Conservation (phyloP, 139 green algal species). For the Chlamydomonas sp. region DNA sequence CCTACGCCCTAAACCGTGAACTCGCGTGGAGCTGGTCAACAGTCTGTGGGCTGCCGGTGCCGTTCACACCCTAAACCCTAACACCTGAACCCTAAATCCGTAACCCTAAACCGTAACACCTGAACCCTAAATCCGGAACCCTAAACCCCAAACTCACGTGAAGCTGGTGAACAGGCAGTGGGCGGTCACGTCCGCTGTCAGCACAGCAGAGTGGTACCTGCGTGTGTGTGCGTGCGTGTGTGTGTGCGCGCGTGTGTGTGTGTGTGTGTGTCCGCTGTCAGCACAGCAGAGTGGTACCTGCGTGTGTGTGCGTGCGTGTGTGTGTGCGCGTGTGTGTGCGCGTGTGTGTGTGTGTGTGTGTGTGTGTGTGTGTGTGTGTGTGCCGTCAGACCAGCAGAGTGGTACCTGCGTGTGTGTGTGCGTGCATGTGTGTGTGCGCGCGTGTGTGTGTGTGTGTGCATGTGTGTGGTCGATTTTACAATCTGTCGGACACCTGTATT, state of each 20-base stretch:
- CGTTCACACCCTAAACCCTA: neutral
- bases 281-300: constrained; percentile 70
- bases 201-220: constrained; percentile 70
- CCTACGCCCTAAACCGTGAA: no score
- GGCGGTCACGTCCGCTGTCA: constrained; percentile 26
- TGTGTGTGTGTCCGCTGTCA: constrained; percentile 24
- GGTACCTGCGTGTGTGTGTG: constrained; percentile 66
- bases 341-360: no score
- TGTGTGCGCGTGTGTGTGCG: no score
- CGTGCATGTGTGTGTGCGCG: no score
- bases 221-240: no score
- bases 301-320: no score
- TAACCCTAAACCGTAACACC: neutral
- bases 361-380: constrained; percentile 14
- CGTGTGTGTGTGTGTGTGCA: no score
- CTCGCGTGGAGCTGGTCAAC: constrained; percentile 1
- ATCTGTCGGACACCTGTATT: no score
- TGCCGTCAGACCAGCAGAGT: constrained; percentile 58
- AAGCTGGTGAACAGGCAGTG: constrained; percentile 31
- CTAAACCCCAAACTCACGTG: constrained; percentile 12
- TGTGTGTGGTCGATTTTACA: no score
- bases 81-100: neutral
- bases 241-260: no score
- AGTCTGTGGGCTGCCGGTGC: neutral
- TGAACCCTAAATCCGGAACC: neutral